Base-by-base conservation (phyloP, 2,329 filamentous ascomycete species). In the Ophiostoma himal-ulmi region DNA sequence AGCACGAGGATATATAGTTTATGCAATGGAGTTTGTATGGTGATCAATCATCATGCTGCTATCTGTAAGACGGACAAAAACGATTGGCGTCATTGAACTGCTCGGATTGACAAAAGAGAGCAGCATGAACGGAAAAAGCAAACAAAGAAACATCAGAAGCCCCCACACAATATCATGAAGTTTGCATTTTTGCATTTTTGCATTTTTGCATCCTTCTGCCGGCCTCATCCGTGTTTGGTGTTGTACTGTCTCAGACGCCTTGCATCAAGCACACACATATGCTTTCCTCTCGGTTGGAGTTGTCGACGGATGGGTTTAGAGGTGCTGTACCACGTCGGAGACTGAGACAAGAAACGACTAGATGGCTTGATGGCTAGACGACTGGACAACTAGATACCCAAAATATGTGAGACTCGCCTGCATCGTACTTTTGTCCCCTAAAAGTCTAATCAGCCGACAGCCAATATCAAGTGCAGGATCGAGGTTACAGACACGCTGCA, bases 401-500 rank as follows among this genome's bases (percentile, higher is more conserved):
- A 30, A 30, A 30, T 3, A 30, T 30, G 30, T 30, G 37, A 39
- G 37, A 39, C 37, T 39, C 37, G 37, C 8, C 1, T 39, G 37
- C 44, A 48, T n/a, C 7, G 44, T 48, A 48, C n/a, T 20, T 20
- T n/a, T 20, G 44, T 1, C 17, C 13, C 22, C 60, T 13, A 30
- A n/a, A 30, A 7, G 5, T 20, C 13, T 10, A 6, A 26, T 5
- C 14, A 68, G 2, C 34, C 60, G 20, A 8, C 20, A 13, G 10
- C 36, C 34, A 39, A 10, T 22, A 39, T 22, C 14, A 37, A 41
- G 48, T 67, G 64, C 66, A 68, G 67, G 69, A 68, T 68, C 69
- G 30, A n/a, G 14, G 54, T 68, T 54, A 36, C 66, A 68, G 26
- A 22, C 41, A 22, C 60, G 39, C 66, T 70, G 69, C 69, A 68